Evolutionary conservation across 2,329 filamentous ascomycete genomes (phyloP), one percentile per base, ranked within the genome.

Genomic region (Rosellinia necatrix): DNA sequence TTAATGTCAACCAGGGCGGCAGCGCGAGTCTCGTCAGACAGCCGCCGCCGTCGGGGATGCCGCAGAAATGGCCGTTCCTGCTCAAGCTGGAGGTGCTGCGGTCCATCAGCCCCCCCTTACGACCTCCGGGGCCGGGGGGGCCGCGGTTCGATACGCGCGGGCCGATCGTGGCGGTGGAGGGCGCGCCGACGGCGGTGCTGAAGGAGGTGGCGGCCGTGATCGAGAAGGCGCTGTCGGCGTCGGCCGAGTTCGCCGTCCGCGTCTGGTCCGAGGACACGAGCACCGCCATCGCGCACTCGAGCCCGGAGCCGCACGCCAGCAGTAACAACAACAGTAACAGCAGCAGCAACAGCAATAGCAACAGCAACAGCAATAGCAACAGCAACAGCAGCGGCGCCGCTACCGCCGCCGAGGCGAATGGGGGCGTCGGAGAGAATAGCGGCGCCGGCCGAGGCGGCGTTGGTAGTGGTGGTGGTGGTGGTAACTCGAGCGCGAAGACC

Each of bases 111-210:
- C 89, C 88, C 21, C 86, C 90, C 0, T 76, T 90, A 12, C 73
- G 75, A 5, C 64, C 75, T 13, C 67, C 74, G 1, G 66, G 70
- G 4, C 70, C 72, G 3, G 69, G 66, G 6, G 65, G 64, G 3
- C 61, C 66, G 3, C 59, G 60, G 1, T 69, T 73, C 56, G 73
- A 77, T 63, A 76, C 78, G 6, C 83, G 92, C n/a, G 92, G 93
- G 0, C 84, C 89, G 0, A 82, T 97, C 32, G 87, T 97, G 59
- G 88, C 90, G 0, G 77, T 97, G 24, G 93, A 97, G 72, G 92
- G 92, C 1, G 80, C 88, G 15, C 82, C 87, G 54, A 61, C 70
- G 6, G 66, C 67, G n/a, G 64, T 82, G 19, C 68, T 83, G 8
- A 71, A 76, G 1, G 78, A 82, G 8, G 83, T 90, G 3, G 86